Conservation (phyloP, 2,329 filamentous ascomycete species). For the Purpureocillium lavendulum region DNA sequence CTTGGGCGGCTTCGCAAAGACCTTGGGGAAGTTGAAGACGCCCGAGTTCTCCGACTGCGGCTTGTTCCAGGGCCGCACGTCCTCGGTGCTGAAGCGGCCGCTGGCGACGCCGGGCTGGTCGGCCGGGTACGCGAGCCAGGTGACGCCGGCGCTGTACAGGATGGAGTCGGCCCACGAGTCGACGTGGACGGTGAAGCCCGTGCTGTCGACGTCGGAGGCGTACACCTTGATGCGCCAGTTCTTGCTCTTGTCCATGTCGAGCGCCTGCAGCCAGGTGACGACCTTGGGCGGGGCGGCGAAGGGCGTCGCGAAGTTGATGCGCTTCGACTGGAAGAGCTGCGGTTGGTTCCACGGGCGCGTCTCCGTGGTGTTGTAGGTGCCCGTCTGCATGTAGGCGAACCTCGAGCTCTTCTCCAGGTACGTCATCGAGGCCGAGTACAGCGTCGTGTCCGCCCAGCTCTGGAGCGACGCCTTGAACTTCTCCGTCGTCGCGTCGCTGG, state of each 20-base stretch:
- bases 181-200: conserved; percentile 7
- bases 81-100: conserved; percentile 7
- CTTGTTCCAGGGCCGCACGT: conserved; percentile 1
- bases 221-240: conserved; percentile 6
- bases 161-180: conserved; percentile 7
- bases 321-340: conserved; percentile 3
- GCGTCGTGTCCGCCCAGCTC: conserved; percentile 7
- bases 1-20: no score
- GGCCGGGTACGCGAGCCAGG: conserved; percentile 8
- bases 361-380: conserved; percentile 7
- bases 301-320: conserved; percentile 6
- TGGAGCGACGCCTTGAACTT: conserved; percentile 7
- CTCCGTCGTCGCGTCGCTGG: conserved; percentile 5
- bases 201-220: conserved; percentile 1
- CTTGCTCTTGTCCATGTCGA: conserved; percentile 7
- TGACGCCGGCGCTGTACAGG: conserved; percentile 2
- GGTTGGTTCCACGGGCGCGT: conserved; percentile 8
- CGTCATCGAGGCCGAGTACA: conserved; percentile 6
- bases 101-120: conserved; percentile 5
- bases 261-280: conserved; percentile 7
- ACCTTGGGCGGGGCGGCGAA: conserved; percentile 6
- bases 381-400: conserved; percentile 7
- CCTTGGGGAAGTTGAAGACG: no score
- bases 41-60: background rate
- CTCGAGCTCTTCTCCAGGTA: conserved; percentile 2